Evolutionary conservation across 169 alveolate species (phyloP), one percentile per base, ranked within the genome.

Genomic region (Miamiensis avidus): DNA sequence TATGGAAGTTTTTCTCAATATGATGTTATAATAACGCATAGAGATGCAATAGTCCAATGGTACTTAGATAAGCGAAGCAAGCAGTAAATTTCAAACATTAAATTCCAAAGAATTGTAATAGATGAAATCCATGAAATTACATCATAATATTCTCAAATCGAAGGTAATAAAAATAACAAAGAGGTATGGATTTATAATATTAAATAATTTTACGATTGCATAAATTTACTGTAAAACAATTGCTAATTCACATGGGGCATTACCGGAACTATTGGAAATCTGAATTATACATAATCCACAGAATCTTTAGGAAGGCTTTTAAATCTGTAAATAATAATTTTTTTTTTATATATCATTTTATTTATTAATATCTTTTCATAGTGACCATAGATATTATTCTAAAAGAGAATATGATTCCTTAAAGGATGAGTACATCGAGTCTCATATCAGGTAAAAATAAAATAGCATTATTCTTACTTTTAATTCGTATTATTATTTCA

Each of bases 111-210:
- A 77, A 33, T 77, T 16, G 31, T 77, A 29, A 32, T 33, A 32
- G 82, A 77, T 77, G 82, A 77, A 25, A 77, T 77, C 33, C 82
- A 77, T 34, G 82, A 77, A 77, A 77, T 77, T 77, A 33, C 82
- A 1, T 31, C 31, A 16, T 32, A 31, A 25, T 49, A 49, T 27
- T 77, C 34, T 32, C 28, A 6, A 31, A n/a, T 77, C 29, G 26
- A 77, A 31, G n/a, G 29, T 26, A 77, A 34, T 33, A 1, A 27
- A 31, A 32, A 15, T 31, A 76, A 33, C 1, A 76, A 32, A 33
- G 64, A 77, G 82, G 64, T 11, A 20, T 49, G 4, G 4, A 49
- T 11, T 49, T 11, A 49, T 20, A 77, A 77, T 77, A 77, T 77
- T 1, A 33, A 77, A 49, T 49, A 11, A 11, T 11, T 49, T 49